phyloP scores from a whole-genome alignment of 1,284 basidiomycete genomes.

The Sanghuangporus weigelae region DNA sequence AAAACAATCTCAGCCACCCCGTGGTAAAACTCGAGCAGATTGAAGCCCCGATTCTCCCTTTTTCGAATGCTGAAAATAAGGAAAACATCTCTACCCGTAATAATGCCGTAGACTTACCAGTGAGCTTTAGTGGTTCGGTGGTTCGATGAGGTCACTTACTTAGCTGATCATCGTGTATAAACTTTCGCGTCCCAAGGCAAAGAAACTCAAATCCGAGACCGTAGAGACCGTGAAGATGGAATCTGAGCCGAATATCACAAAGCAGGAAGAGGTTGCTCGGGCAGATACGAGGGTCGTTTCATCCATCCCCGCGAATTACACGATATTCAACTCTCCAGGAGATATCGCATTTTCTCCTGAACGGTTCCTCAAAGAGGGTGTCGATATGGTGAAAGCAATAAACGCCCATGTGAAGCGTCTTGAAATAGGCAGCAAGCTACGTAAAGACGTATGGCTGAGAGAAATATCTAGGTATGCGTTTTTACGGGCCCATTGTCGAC shows the following conservation, averaged over 20 bases:
- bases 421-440: slow-evolving; percentile 47
- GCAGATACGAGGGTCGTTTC: background rate
- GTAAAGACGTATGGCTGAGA: slow-evolving; percentile 54
- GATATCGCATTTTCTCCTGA: slow-evolving; percentile 50
- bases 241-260: background rate
- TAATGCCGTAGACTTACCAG: slow-evolving; percentile 27
- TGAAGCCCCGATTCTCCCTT: slow-evolving; percentile 29
- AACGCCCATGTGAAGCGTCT: slow-evolving; percentile 39
- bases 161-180: background rate
- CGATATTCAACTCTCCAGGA: slow-evolving; percentile 24
- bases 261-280: background rate
- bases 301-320: slow-evolving; percentile 20
- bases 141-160: background rate
- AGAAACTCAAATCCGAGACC: background rate
- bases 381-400: slow-evolving; percentile 48
- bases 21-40: slow-evolving; percentile 39
- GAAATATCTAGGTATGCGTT: slow-evolving; percentile 42
- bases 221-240: background rate
- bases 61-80: slow-evolving; percentile 22
- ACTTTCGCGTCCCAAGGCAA: background rate
- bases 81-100: slow-evolving; percentile 15
- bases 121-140: slow-evolving; percentile 21
- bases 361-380: slow-evolving; percentile 42
- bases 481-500: background rate
- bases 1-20: background rate